Evolutionary conservation across 208 protist genomes (phyloP).

Genomic region (Trichomonas vaginalis): DNA sequence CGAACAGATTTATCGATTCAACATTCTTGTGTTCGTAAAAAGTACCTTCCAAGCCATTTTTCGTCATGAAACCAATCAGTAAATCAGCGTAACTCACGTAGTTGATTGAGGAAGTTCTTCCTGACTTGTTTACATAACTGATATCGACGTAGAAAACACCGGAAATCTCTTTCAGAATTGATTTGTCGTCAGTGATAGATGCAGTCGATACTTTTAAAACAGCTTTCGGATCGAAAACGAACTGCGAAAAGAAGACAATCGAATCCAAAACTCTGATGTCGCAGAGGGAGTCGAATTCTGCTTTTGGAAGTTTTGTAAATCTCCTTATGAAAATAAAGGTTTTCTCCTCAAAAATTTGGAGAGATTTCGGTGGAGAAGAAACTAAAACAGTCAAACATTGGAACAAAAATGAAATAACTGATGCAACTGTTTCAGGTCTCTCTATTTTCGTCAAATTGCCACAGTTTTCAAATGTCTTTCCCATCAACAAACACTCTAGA

Average conservation of each 20-base stretch:
- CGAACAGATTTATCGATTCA: background rate
- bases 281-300: background rate
- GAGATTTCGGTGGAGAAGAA: background rate
- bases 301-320: background rate
- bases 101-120: background rate
- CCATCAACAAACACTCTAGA: background rate
- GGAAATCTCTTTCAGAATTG: background rate
- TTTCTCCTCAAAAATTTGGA: background rate
- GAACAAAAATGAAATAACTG: background rate
- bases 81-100: background rate
- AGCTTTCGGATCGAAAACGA: background rate
- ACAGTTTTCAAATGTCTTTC: background rate
- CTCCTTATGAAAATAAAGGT: background rate
- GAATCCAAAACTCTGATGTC: background rate
- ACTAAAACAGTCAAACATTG: background rate
- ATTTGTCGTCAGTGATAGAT: background rate
- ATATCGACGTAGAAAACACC: background rate
- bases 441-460: background rate
- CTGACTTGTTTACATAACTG: background rate
- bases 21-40: background rate
- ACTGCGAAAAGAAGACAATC: background rate
- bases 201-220: background rate
- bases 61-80: background rate
- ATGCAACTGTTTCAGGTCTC: background rate
- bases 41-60: background rate